A percentile compares a stretch with the other conserved stretches of the same genome.
phyloP scores from a whole-genome alignment of 2,329 filamentous ascomycete species.

The Sclerotinia borealis region DNA sequence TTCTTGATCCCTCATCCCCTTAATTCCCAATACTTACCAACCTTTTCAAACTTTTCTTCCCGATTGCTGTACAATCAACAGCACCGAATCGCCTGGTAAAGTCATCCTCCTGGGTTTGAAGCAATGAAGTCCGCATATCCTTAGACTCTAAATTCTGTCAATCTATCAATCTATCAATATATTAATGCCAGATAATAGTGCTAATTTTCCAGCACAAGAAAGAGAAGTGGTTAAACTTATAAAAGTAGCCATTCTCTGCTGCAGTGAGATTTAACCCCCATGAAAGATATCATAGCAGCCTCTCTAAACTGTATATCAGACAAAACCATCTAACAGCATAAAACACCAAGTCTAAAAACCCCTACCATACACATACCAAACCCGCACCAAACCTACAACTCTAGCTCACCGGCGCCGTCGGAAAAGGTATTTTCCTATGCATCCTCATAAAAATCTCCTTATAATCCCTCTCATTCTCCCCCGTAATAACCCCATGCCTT shows the following conservation, averaged over 20 bases:
- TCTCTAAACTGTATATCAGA: conserved; percentile 19
- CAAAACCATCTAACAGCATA: neutral
- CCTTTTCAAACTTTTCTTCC: neutral
- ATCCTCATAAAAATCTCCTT: conserved; percentile 6
- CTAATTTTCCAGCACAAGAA: too few relatives aligned
- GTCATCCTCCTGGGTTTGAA: neutral
- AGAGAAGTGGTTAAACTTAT: conserved; percentile 40
- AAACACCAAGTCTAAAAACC: neutral
- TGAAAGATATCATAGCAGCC: conserved; percentile 39
- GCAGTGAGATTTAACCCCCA: conserved; percentile 39
- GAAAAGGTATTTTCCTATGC: conserved; percentile 9
- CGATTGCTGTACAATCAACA: neutral
- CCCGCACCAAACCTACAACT: neutral
- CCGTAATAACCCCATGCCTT: conserved; percentile 65
- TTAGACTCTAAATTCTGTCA: too few relatives aligned
- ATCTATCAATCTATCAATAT: too few relatives aligned
- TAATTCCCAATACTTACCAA: too few relatives aligned
- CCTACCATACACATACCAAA: too few relatives aligned
- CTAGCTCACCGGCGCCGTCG: neutral
- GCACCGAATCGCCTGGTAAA: neutral
- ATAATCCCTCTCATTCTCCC: conserved; percentile 53
- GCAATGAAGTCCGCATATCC: neutral
- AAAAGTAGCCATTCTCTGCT: conserved; percentile 39
- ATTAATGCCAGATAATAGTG: too few relatives aligned
- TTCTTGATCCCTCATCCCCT: neutral